phyloP scores from a whole-genome alignment of 75 land plant genomes.

The Picea sitchensis region DNA sequence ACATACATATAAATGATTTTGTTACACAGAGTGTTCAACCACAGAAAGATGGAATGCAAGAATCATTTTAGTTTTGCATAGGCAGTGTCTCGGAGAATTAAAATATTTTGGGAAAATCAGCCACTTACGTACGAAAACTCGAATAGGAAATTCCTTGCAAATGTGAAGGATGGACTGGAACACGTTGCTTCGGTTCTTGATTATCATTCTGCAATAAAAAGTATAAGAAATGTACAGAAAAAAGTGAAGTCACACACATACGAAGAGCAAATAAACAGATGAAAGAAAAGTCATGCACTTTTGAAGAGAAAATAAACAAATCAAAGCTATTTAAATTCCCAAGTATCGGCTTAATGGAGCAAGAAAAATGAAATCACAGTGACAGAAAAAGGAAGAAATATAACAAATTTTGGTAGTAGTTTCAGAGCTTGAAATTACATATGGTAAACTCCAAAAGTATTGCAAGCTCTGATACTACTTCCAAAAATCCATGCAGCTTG shows the following conservation, averaged over 20 bases:
- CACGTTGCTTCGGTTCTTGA: slow-evolving; percentile 59
- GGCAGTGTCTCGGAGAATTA: not conserved
- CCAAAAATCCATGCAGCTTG: not conserved
- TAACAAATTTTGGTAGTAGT: no score
- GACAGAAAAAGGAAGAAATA: no score
- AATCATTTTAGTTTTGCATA: not conserved
- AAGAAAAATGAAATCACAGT: not conserved
- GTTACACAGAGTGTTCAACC: not conserved
- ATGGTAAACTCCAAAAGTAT: not conserved
- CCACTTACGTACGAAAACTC: slow-evolving; percentile 51
- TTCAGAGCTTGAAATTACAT: no score
- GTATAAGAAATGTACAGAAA: no score
- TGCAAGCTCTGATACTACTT: not conserved
- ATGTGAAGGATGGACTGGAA: slow-evolving; percentile 66
- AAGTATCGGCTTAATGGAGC: not conserved
- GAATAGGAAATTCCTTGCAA: slow-evolving; percentile 54
- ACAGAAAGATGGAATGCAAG: not conserved
- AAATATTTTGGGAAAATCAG: not conserved
- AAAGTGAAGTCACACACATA: no score
- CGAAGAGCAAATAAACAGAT: no score
- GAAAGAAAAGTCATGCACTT: not conserved
- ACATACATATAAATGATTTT: not conserved
- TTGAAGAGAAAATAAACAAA: not conserved
- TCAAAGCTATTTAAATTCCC: not conserved
- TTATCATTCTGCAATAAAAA: slow-evolving; percentile 37